Conservation (phyloP, 2,329 filamentous ascomycete genomes). For the Xylaria sp. region DNA sequence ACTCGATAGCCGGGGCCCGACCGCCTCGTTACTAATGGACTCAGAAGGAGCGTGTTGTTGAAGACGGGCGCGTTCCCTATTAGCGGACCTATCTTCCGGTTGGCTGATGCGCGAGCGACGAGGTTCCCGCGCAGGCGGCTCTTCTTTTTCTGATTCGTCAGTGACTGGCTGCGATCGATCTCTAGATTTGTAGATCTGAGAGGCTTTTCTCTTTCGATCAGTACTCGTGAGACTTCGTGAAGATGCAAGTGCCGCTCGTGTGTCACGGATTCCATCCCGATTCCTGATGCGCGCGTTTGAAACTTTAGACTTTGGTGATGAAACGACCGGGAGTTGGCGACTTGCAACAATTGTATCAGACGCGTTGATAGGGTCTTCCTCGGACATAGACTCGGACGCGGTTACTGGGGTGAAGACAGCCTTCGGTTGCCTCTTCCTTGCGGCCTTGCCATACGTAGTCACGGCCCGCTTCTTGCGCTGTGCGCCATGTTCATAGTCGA, state of each 20-base stretch:
- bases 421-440: constrained; percentile 45
- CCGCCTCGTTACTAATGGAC: constrained; percentile 41
- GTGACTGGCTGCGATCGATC: constrained; percentile 38
- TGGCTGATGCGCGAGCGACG: constrained; percentile 43
- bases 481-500: constrained; percentile 42
- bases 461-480: constrained; percentile 46
- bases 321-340: constrained; percentile 36
- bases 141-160: constrained; percentile 34
- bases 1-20: constrained; percentile 45
- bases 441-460: constrained; percentile 47
- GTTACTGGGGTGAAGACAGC: constrained; percentile 41
- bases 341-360: constrained; percentile 39
- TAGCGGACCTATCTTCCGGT: constrained; percentile 29
- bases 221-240: constrained; percentile 32
- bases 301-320: constrained; percentile 40
- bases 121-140: constrained; percentile 34
- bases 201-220: constrained; percentile 49
- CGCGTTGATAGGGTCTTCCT: constrained; percentile 45
- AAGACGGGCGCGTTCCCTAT: constrained; percentile 34
- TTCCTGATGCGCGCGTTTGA: constrained; percentile 33
- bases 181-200: constrained; percentile 46
- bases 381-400: constrained; percentile 46
- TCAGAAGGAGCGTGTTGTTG: constrained; percentile 38
- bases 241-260: constrained; percentile 28
- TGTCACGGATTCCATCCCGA: constrained; percentile 29